Conservation (phyloP, 108 stramenopile species). For the Bacterosira constricta region DNA sequence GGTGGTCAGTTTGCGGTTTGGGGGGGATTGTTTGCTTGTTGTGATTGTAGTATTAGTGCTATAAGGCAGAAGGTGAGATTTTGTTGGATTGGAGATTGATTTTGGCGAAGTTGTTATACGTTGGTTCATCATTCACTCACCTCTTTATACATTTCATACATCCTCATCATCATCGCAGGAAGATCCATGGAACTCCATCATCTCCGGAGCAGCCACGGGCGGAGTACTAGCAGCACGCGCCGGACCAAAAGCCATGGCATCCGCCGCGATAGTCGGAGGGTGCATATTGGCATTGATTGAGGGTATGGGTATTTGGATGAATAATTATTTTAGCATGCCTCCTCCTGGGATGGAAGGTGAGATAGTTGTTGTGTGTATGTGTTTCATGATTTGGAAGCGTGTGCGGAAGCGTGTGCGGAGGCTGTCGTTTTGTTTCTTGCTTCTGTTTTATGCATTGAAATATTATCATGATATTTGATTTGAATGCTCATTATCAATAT, state of each 20-base stretch:
- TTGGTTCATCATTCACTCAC: background rate
- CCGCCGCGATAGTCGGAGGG: slow-evolving; percentile 93
- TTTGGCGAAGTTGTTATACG: too few relatives aligned
- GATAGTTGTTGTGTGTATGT: background rate
- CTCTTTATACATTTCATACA: too few relatives aligned
- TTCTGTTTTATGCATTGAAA: too few relatives aligned
- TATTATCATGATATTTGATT: too few relatives aligned
- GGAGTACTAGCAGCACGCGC: slow-evolving; percentile 94
- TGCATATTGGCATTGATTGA: slow-evolving; percentile 96
- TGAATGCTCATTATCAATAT: too few relatives aligned
- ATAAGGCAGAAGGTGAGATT: slow-evolving; percentile 81
- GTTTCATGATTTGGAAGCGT: background rate
- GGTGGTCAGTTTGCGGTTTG: slow-evolving; percentile 95
- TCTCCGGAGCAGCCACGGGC: slow-evolving; percentile 94
- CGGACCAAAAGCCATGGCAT: slow-evolving; percentile 95
- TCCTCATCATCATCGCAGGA: slow-evolving; percentile 59
- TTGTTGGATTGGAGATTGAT: too few relatives aligned
- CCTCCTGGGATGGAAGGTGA: slow-evolving; percentile 41
- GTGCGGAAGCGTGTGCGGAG: slow-evolving; percentile 40
- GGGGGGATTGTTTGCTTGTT: slow-evolving; percentile 97
- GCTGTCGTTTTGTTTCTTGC: too few relatives aligned
- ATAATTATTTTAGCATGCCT: slow-evolving; percentile 43
- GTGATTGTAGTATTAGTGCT: slow-evolving; percentile 93
- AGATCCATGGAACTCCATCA: slow-evolving; percentile 99
- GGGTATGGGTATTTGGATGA: slow-evolving; percentile 90